Evolutionary conservation across 2,329 filamentous ascomycete species (phyloP).

Genomic region (Plectosphaerella plurivora): DNA sequence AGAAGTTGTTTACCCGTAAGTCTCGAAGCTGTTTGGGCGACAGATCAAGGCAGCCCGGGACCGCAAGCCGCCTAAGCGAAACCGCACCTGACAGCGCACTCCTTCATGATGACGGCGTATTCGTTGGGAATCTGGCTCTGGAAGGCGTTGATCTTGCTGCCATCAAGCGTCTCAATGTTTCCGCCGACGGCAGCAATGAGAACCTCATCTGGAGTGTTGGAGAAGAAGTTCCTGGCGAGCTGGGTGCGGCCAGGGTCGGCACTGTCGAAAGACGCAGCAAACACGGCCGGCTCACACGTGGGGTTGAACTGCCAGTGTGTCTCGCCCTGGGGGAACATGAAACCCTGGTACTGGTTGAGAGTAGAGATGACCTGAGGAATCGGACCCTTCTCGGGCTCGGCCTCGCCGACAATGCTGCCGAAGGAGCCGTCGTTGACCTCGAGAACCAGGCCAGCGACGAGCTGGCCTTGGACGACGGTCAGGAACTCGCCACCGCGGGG

Average conservation of each 20-base stretch:
- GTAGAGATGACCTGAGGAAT: conserved; percentile 20
- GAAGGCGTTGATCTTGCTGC: background rate
- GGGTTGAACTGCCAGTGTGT: conserved; percentile 42
- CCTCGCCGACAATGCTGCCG: conserved; percentile 14
- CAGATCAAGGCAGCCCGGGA: too few species aligned
- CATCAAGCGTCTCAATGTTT: background rate
- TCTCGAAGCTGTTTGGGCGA: too few species aligned
- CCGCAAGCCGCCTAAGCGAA: background rate
- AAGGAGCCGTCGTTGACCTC: conserved; percentile 20
- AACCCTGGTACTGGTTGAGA: conserved; percentile 26
- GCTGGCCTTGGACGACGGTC: conserved; percentile 29
- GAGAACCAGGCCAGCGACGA: conserved; percentile 30
- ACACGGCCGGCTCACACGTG: conserved; percentile 33
- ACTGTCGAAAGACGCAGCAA: conserved; percentile 34
- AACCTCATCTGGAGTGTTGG: conserved; percentile 14
- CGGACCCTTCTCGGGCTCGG: conserved; percentile 16
- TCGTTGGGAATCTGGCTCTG: background rate
- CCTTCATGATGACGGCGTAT: background rate
- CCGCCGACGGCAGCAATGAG: conserved; percentile 3
- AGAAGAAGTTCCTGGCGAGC: conserved; percentile 24
- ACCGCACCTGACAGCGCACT: background rate
- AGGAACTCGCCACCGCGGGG: conserved; percentile 35
- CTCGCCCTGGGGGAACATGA: conserved; percentile 37
- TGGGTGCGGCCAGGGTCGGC: conserved; percentile 35
- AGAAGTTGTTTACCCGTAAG: too few species aligned